Base-by-base conservation (phyloP, 768 basidiomycete species). In the Gloeostereum incarnatum region DNA sequence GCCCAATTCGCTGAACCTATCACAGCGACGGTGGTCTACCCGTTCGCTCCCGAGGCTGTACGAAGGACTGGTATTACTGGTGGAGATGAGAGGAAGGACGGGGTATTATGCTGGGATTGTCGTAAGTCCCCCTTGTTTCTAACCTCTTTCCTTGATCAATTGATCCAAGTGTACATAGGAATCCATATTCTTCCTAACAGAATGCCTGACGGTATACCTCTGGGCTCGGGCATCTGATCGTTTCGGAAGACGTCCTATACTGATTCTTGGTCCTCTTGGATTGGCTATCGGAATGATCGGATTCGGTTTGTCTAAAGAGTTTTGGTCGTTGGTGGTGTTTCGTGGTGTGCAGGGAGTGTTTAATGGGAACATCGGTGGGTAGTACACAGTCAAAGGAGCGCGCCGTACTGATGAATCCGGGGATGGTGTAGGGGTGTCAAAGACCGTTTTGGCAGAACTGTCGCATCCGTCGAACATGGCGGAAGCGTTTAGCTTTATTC, bases 81-180 rank as follows among this genome's bases (percentile, higher is more conserved):
- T 4, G 66, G 68, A 4, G 64, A 70, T 38, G 69, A 69, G 41
- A 54, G 49, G 3, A 65, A 58, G 38, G n/a, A 68, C 60, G 3
- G 68, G 69, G 0, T 71, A 71, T 47, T 73, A 66, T 51, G 69
- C 67, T 33, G 69, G 69, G 5, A 38, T 71, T 23, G 63, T 73
- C 21, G 70, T 69, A 35, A 43, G 59, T 49, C 1, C 19, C 18
- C 5, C 34, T 44, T 18, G 35, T 45, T 25, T 46, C 35, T 27
- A 37, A 25, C 10, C 18, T 5, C 3, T 24, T 33, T 24, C 17
- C 13, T 20, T 14, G 21, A 16, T 13, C 17, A n/a, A n/a, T 25
- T 25, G 29, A 27, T 27, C 8, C 7, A 18, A 3, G 13, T n/a
- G 27, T 16, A 9, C 9, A 6, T 33, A 66, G 61, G 58, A 60